These are phyloP conservation scores for Prunus fruticosa DNA, from an alignment of 306 rosid species.

Conservation along the genomic window DNA sequence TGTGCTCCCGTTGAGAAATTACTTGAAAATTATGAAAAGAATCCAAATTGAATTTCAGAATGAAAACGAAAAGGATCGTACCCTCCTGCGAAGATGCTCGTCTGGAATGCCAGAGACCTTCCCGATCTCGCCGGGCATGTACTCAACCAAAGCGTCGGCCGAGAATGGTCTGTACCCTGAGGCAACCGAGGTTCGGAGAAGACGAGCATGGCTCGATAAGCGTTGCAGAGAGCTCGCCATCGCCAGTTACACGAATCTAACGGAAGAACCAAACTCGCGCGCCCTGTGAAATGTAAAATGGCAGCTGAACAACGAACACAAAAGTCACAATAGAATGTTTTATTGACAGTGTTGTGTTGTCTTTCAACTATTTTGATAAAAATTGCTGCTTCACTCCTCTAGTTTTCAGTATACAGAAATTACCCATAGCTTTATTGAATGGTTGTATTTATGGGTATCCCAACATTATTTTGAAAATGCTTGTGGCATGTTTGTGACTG, in stretches of 20 bases:
- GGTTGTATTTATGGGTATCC: background rate
- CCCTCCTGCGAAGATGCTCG: constrained; percentile 82
- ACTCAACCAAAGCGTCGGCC: constrained; percentile 61
- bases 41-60: background rate
- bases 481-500: too few relatives aligned
- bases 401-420: background rate
- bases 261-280: background rate
- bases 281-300: background rate
- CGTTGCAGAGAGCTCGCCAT: constrained; percentile 77
- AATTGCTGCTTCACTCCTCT: background rate
- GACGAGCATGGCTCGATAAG: constrained; percentile 43
- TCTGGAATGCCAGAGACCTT: constrained; percentile 87
- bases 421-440: background rate
- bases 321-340: background rate
- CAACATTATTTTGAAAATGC: background rate
- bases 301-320: background rate
- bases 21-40: background rate
- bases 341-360: background rate
- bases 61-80: constrained; percentile 15
- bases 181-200: constrained; percentile 44
- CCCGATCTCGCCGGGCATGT: constrained; percentile 86
- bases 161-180: constrained; percentile 50
- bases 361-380: background rate
- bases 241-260: constrained; percentile 18
- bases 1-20: background rate